These are phyloP conservation scores for Mollisia scopiformis DNA, from an alignment of 2,329 filamentous ascomycete genomes.

Conservation along the genomic window DNA sequence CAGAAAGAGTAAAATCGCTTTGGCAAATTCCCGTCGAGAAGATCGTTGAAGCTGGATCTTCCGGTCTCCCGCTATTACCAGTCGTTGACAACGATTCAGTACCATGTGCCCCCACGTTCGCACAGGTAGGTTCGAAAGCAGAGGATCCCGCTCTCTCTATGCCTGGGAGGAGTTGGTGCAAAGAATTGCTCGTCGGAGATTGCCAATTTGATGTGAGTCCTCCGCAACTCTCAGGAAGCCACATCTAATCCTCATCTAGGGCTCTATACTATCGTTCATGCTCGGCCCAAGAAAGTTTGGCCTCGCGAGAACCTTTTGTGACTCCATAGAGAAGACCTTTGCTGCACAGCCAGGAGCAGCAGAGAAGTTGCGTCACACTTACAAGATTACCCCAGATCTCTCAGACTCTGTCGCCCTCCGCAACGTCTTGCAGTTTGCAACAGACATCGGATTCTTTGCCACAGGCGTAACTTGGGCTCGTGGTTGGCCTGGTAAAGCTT, in stretches of 20 bases:
- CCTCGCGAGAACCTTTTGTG: slow-evolving; percentile 39
- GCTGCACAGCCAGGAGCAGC: slow-evolving; percentile 23
- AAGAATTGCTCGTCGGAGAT: slow-evolving; percentile 50
- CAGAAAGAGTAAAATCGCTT: slow-evolving; percentile 46
- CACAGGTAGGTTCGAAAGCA: slow-evolving; percentile 3
- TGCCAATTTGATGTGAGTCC: slow-evolving; percentile 47
- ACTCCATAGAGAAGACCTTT: slow-evolving; percentile 31
- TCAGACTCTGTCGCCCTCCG: slow-evolving; percentile 45
- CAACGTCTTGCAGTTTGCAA: slow-evolving; percentile 45
- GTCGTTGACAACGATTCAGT: slow-evolving; percentile 48
- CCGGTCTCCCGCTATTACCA: slow-evolving; percentile 38
- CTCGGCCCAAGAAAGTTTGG: slow-evolving; percentile 25
- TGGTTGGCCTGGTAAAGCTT: slow-evolving; percentile 38
- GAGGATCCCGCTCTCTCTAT: slow-evolving; percentile 27
- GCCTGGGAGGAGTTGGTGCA: slow-evolving; percentile 48
- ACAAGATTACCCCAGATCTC: slow-evolving; percentile 38
- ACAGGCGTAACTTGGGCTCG: slow-evolving; percentile 45
- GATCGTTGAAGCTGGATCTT: slow-evolving; percentile 44
- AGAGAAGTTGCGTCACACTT: slow-evolving; percentile 40
- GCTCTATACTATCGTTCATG: slow-evolving; percentile 12
- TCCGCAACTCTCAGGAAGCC: neutral
- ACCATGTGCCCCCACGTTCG: slow-evolving; percentile 30
- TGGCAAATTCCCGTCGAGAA: slow-evolving; percentile 43
- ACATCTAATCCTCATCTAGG: slow-evolving; percentile 1
- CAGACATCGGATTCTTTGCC: slow-evolving; percentile 50